Conservation (phyloP, 306 rosid genomes). For the Erythrophleum fordii region DNA sequence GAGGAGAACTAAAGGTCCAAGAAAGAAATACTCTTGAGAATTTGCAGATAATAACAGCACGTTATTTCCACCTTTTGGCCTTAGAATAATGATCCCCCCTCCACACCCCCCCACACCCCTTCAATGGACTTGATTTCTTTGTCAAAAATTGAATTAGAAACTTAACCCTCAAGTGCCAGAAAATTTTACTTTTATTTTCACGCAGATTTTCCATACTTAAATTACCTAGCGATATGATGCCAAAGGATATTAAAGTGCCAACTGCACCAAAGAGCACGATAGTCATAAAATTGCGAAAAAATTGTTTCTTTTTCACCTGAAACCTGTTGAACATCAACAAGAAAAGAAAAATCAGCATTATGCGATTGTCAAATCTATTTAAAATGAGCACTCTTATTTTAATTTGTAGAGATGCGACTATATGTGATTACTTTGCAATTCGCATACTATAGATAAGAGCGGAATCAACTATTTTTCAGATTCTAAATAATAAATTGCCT, state of each 20-base stretch:
- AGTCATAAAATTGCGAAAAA: constrained; percentile 88
- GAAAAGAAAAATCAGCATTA: constrained; percentile 28
- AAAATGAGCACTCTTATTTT: background rate
- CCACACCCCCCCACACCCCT: background rate
- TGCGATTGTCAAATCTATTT: background rate
- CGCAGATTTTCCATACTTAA: constrained; percentile 1
- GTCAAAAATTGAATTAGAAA: background rate
- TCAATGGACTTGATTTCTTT: background rate
- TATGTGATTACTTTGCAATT: background rate
- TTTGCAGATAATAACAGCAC: background rate
- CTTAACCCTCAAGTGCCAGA: background rate
- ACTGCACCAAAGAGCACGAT: constrained; percentile 90
- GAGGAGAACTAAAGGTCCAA: background rate
- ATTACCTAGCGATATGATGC: constrained; percentile 86
- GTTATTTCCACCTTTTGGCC: background rate
- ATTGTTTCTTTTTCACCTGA: constrained; percentile 96
- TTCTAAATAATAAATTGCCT: background rate
- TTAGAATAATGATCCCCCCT: background rate
- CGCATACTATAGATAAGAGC: background rate
- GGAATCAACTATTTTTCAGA: constrained; percentile 5
- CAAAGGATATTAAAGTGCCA: constrained; percentile 92
- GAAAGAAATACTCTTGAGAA: background rate
- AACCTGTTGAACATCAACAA: constrained; percentile 60
- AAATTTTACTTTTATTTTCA: background rate
- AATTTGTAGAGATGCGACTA: background rate